These are phyloP conservation scores for Teunomyces stri DNA, from an alignment of 805 yeast genomes.

Conservation along the genomic window DNA sequence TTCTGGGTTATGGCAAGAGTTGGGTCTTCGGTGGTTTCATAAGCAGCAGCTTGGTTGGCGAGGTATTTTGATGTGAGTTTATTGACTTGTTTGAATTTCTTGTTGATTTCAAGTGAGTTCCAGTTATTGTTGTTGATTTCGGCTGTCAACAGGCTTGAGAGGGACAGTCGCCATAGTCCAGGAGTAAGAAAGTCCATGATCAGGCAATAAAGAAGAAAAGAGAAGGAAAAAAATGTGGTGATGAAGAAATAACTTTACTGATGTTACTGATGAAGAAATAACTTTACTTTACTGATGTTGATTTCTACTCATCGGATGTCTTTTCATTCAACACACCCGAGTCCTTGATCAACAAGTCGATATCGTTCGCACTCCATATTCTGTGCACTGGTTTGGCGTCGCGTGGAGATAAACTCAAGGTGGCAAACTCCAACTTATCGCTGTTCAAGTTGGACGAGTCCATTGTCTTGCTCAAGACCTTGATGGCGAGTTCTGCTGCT, in stretches of 20 bases:
- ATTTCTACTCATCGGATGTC: too few relatives aligned
- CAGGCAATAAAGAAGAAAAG: not conserved
- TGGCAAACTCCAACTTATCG: slow-evolving; percentile 92
- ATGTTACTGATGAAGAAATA: too few relatives aligned
- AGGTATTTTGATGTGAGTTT: slow-evolving; percentile 21
- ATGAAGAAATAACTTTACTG: too few relatives aligned
- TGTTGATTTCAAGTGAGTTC: slow-evolving; percentile 23
- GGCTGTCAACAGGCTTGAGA: slow-evolving; percentile 9
- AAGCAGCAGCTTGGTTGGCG: slow-evolving; percentile 14
- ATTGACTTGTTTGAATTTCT: slow-evolving; percentile 21
- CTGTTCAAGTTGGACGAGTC: slow-evolving; percentile 82
- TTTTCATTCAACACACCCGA: slow-evolving; percentile 58
- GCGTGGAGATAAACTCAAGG: slow-evolving; percentile 51
- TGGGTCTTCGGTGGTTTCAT: not conserved
- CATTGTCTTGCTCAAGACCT: slow-evolving; percentile 90
- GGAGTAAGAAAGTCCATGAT: slow-evolving; percentile 22
- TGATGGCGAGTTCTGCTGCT: slow-evolving; percentile 84
- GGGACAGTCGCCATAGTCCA: slow-evolving; percentile 16
- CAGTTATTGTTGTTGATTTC: slow-evolving; percentile 30
- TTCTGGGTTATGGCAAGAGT: slow-evolving; percentile 10
- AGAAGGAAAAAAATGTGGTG: not conserved
- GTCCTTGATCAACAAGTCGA: slow-evolving; percentile 69
- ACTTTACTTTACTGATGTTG: not conserved
- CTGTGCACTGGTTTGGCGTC: slow-evolving; percentile 56
- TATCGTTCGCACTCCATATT: slow-evolving; percentile 78